Evolutionary conservation across 345 rosid genomes (phyloP), one percentile per base, ranked within the genome.

Genomic region (Orychophragmus violaceus): DNA sequence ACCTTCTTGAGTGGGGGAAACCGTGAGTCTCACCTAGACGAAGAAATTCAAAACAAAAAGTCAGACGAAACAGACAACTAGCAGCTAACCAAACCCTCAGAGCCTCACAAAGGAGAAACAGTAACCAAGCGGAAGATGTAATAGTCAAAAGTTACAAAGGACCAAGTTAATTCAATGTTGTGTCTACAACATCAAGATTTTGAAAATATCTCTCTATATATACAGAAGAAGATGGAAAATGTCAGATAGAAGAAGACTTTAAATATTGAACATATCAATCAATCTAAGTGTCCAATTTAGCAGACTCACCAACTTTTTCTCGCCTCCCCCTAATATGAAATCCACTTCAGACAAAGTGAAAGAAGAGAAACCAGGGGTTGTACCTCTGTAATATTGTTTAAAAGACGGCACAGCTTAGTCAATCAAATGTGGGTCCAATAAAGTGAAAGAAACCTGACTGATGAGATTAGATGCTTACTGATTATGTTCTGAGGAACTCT

Each of bases 1-100:
- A 73, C 99, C 97, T 90, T 90, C 97, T 44, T 78, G 82, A 56
- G 59, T 78, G 24, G 99, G 96, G 66, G 90, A 90, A 49, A 94
- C 96, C 10, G 81, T 81, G 33, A 88, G 86, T 81, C 87, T 85
- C 74, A 90, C 96, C 99, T 94, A 78, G 50, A 62, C 62, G 19
- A 44, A 21, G 59, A 12, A 17, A 17, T 30, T 2, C 57, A 23
- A 36, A 41, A 49, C 27, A 39, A 36, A 46, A 25, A 36, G 70
- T 35, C 24, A 59, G 55, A 32, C 1, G 28, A 58, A 65, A 50
- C 67, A 39, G 59, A 64, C 55, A 58, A 49, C 14, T 22, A 39
- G 22, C 54, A 63, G 60, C 52, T 14, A 36, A 8, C 0, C 24
- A 37, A 65, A 58, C 17, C 53, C 59, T 72, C 30, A 36, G 44